Evolutionary conservation across 768 basidiomycete genomes (phyloP).

Genomic region (Coprinellus micaceus): DNA sequence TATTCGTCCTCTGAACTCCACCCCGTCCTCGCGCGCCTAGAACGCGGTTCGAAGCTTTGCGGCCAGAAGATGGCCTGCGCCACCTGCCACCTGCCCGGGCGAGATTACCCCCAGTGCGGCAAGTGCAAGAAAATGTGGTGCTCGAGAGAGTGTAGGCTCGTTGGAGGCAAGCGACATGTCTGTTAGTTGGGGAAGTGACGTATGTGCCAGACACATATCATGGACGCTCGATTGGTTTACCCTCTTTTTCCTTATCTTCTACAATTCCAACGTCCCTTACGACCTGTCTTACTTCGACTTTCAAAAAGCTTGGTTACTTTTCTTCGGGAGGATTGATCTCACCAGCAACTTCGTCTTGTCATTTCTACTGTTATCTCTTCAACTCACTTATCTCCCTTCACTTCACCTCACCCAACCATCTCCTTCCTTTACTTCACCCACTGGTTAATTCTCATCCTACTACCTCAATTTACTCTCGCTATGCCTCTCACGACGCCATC

Average conservation of each 20-base stretch:
- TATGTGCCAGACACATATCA: no score
- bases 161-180: constrained; percentile 48
- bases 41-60: constrained; percentile 51
- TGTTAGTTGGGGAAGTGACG: no score
- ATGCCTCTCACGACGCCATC: no score
- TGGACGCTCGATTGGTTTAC: no score
- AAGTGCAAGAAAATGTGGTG: constrained; percentile 62
- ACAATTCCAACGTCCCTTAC: no score
- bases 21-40: constrained; percentile 48
- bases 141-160: constrained; percentile 56
- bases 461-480: no score
- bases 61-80: constrained; percentile 38
- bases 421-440: no score
- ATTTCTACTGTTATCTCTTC: no score
- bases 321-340: neutral
- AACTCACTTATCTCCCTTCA: no score
- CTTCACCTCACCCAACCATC: no score
- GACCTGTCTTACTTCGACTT: no score
- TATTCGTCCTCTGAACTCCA: constrained; percentile 31
- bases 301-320: neutral
- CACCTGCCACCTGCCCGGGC: constrained; percentile 49
- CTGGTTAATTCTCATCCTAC: no score
- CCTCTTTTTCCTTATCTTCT: neutral
- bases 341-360: neutral
- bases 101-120: constrained; percentile 59